These are phyloP conservation scores for Biscutella auriculata DNA, from an alignment of 441 rosid genomes.

Conservation along the genomic window DNA sequence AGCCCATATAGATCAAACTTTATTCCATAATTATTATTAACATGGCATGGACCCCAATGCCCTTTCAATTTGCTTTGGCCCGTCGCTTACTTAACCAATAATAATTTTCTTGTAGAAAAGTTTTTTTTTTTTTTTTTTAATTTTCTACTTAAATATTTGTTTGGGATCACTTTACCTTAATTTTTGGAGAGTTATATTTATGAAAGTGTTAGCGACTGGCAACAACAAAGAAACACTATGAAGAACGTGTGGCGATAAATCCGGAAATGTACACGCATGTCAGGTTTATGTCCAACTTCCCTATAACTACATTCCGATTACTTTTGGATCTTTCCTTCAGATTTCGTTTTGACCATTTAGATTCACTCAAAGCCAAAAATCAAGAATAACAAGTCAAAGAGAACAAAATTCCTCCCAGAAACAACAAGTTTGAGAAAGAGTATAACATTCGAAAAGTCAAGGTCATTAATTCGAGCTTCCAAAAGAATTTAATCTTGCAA, in stretches of 20 bases:
- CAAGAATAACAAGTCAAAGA: slow-evolving; percentile 5
- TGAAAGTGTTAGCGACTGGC: neutral
- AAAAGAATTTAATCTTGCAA: slow-evolving; percentile 1
- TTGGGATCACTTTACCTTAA: slow-evolving; percentile 14
- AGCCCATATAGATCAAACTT: slow-evolving; percentile 14
- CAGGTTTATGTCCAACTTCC: neutral
- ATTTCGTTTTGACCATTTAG: neutral
- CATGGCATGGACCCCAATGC: slow-evolving; percentile 10
- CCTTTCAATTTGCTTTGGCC: slow-evolving; percentile 16
- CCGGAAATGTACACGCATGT: slow-evolving; percentile 17
- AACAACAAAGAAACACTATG: neutral
- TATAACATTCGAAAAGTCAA: neutral
- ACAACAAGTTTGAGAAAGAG: neutral
- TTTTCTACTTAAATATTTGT: too few relatives aligned
- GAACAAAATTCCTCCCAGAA: neutral
- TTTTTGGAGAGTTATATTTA: slow-evolving; percentile 4
- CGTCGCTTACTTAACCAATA: slow-evolving; percentile 8
- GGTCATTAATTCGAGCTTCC: slow-evolving; percentile 2
- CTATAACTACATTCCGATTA: slow-evolving; percentile 5
- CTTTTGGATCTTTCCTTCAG: slow-evolving; percentile 7
- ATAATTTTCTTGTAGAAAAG: slow-evolving; percentile 3
- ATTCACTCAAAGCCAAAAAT: slow-evolving; percentile 7
- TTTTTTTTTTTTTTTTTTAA: too few relatives aligned
- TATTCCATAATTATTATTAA: neutral
- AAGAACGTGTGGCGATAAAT: slow-evolving; percentile 12